Percentiles rank a stretch among this genome's conserved stretches.
Evolutionary conservation across 257 asterid genomes (phyloP).

Genomic region (Penstemon davidsonii): DNA sequence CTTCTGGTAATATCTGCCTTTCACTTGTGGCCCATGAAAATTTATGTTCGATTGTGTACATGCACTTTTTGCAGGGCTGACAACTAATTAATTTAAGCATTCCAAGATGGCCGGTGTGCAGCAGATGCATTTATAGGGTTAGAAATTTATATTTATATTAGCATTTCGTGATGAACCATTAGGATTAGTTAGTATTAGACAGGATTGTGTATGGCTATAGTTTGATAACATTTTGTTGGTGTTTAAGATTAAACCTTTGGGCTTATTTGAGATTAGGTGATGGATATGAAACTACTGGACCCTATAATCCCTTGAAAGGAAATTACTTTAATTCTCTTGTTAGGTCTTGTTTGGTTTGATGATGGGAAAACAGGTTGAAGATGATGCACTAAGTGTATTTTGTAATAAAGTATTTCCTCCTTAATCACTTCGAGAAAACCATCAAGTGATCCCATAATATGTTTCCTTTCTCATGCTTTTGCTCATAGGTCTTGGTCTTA

Average conservation of each 20-base stretch:
- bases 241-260: background rate
- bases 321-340: background rate
- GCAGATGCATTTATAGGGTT: background rate
- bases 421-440: background rate
- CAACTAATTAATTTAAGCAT: background rate
- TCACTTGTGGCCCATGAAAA: background rate
- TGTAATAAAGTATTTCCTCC: background rate
- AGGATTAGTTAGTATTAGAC: background rate
- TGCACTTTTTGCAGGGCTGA: background rate
- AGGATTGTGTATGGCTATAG: background rate
- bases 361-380: background rate
- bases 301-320: background rate
- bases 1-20: background rate
- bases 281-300: background rate
- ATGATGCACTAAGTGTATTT: background rate
- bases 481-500: slow-evolving; percentile 1
- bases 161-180: background rate
- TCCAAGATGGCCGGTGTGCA: background rate
- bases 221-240: background rate
- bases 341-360: background rate
- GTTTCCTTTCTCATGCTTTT: slow-evolving; percentile 9
- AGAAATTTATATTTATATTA: background rate
- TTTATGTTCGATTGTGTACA: background rate
- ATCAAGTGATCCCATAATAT: background rate
- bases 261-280: background rate